phyloP scores from a whole-genome alignment of 345 rosid genomes.

The Moricandia arvensis region DNA sequence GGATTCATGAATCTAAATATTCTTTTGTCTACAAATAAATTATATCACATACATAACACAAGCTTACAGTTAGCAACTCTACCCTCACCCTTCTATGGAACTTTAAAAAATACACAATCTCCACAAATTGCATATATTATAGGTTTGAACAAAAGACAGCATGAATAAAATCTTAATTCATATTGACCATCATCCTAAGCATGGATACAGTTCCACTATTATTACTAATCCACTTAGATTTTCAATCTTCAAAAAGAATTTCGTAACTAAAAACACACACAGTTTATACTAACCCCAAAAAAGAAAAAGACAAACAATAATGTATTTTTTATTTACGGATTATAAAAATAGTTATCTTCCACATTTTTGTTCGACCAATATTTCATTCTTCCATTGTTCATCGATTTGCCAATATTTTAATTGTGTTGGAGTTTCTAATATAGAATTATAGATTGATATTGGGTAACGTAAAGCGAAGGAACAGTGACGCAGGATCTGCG shows the following conservation, averaged over 20 bases:
- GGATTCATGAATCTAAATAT: no score
- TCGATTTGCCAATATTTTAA: background rate
- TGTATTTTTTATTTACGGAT: background rate
- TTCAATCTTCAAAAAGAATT: background rate
- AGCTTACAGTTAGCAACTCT: no score
- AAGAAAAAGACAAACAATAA: background rate
- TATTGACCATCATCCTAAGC: no score
- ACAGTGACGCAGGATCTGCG: constrained; percentile 40
- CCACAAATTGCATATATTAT: no score
- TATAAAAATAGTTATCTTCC: background rate
- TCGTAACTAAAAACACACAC: background rate
- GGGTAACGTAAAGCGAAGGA: constrained; percentile 24
- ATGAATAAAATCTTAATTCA: no score
- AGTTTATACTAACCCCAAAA: background rate
- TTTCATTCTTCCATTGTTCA: constrained; percentile 23
- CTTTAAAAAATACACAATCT: no score
- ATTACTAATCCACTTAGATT: no score
- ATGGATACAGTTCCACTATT: no score
- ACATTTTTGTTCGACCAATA: constrained; percentile 14
- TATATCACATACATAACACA: no score
- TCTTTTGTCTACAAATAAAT: no score
- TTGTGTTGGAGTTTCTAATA: background rate
- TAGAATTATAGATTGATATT: background rate
- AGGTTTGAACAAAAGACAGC: no score
- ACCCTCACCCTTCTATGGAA: no score